Evolutionary conservation across 768 basidiomycete genomes (phyloP).

Genomic region (Amanita molliuscula): DNA sequence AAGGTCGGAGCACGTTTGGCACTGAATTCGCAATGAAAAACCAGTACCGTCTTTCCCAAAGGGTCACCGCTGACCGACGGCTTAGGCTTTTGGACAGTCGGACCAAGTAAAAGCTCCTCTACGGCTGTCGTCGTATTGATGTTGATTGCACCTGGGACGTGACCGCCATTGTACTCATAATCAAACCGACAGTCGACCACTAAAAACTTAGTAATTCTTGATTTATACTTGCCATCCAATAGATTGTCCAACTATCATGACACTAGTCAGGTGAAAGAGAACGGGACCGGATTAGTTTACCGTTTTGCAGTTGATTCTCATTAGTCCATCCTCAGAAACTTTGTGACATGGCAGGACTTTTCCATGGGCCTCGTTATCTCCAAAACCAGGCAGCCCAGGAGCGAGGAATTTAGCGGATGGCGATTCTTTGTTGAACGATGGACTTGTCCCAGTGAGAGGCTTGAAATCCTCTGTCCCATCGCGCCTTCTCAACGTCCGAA

Average conservation of each 20-base stretch:
- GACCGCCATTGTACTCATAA: constrained; percentile 92
- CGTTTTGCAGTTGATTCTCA: constrained; percentile 76
- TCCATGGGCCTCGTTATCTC: constrained; percentile 86
- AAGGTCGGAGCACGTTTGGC: constrained; percentile 93
- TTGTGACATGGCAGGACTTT: constrained; percentile 92
- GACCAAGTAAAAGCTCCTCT: constrained; percentile 70
- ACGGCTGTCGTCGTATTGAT: constrained; percentile 73
- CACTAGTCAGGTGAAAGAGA: constrained; percentile 8
- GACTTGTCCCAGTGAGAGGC: constrained; percentile 59
- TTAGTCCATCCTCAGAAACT: constrained; percentile 90
- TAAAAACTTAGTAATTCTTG: constrained; percentile 56
- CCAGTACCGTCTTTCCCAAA: constrained; percentile 68
- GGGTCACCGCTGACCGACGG: constrained; percentile 69
- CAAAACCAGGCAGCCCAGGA: constrained; percentile 73
- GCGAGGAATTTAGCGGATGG: constrained; percentile 46
- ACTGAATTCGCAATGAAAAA: constrained; percentile 99
- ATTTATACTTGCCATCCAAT: constrained; percentile 62
- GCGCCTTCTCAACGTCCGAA: constrained; percentile 66
- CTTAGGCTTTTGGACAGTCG: constrained; percentile 41
- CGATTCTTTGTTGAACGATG: constrained; percentile 42
- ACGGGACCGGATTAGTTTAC: constrained; percentile 31
- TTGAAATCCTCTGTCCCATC: constrained; percentile 79
- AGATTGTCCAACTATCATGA: constrained; percentile 59
- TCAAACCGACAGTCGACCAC: constrained; percentile 97
- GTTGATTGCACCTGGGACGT: constrained; percentile 87